Evolutionary conservation across 441 rosid species (phyloP).

Genomic region (Erodium texanum): DNA sequence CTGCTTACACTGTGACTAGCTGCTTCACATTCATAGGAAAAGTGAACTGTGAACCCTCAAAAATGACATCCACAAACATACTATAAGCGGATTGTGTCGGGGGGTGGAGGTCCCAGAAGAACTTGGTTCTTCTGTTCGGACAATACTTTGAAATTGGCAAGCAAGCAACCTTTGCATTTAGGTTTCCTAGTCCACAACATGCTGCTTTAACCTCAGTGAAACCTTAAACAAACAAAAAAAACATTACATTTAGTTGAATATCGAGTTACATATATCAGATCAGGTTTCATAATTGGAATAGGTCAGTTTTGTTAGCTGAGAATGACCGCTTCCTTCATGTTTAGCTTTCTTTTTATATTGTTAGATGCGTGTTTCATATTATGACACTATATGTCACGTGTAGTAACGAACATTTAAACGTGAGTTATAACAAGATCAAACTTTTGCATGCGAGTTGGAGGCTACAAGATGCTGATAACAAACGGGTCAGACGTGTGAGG

Average conservation of each 20-base stretch:
- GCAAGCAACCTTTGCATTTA: slow-evolving; percentile 49
- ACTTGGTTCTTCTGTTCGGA: slow-evolving; percentile 49
- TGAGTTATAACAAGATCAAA: too few relatives aligned
- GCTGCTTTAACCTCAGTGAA: slow-evolving; percentile 54
- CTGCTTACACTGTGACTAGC: background rate
- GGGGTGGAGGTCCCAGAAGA: slow-evolving; percentile 71
- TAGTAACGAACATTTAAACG: too few relatives aligned
- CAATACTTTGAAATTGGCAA: slow-evolving; percentile 47
- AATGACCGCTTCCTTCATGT: too few relatives aligned
- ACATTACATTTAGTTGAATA: too few relatives aligned
- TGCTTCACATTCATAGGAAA: slow-evolving; percentile 35
- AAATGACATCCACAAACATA: slow-evolving; percentile 32
- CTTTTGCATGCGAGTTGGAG: too few relatives aligned
- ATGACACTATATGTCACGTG: too few relatives aligned
- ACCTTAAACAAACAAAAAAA: slow-evolving; percentile 28
- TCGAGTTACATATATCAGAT: background rate
- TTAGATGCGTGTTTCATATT: too few relatives aligned
- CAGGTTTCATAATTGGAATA: too few relatives aligned
- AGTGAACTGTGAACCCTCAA: slow-evolving; percentile 27
- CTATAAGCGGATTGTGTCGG: slow-evolving; percentile 37
- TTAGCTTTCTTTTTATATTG: too few relatives aligned
- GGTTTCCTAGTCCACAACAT: slow-evolving; percentile 70
- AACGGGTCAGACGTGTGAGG: too few relatives aligned
- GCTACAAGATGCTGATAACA: too few relatives aligned
- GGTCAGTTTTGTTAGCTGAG: too few relatives aligned